Base-by-base conservation (phyloP, 768 basidiomycete genomes). In the Amanita rimosa region DNA sequence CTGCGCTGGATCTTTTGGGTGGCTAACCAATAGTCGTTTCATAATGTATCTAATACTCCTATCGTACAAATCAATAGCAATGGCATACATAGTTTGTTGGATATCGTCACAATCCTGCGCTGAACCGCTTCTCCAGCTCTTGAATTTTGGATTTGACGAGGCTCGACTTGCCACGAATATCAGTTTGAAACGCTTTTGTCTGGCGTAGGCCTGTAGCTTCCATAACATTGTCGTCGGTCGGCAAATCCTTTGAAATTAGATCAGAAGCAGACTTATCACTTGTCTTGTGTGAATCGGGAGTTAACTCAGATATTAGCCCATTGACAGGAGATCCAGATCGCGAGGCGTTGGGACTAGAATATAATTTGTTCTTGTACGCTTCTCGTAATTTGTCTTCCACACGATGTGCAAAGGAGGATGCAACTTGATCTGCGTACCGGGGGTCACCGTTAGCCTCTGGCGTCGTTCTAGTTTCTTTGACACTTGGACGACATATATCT, bases 1-100 rank as follows among this genome's bases (percentile, higher is more conserved):
- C 76, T 31, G 95, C 95, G 11, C 64, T 99, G 53, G 71, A 69
- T 27, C 63, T 78, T 29, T 67, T 91, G 17, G 85, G 79, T 19
- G 81, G 69, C 33, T 46, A 19, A 46, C 19, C n/a, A 9, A n/a
- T 44, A 21, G 22, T 4, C 29, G n/a, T 22, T n/a, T 36, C 11
- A 16, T 2, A 14, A 46, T 21, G 31, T 46, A 38, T 46, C 37
- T 19, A 19, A 19, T 19, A 21, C 21, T 22, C 35, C 34, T 24
- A 34, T 21, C 34, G 5, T 37, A 39, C 34, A 40, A 45, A 40
- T 41, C 48, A 6, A 41, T 49, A 27, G 44, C 27, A 39, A 44
- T 44, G 35, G 16, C 21, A 26, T 22, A 13, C 21, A 26, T 22
- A 13, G 5, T 39, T 31, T 27, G 6, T 38, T 48, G 27, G 5